Percentiles rank a stretch among this genome's conserved stretches.
These are phyloP conservation scores for Atkinsonella texensis DNA, from an alignment of 2,329 filamentous ascomycete genomes.

Conservation along the genomic window DNA sequence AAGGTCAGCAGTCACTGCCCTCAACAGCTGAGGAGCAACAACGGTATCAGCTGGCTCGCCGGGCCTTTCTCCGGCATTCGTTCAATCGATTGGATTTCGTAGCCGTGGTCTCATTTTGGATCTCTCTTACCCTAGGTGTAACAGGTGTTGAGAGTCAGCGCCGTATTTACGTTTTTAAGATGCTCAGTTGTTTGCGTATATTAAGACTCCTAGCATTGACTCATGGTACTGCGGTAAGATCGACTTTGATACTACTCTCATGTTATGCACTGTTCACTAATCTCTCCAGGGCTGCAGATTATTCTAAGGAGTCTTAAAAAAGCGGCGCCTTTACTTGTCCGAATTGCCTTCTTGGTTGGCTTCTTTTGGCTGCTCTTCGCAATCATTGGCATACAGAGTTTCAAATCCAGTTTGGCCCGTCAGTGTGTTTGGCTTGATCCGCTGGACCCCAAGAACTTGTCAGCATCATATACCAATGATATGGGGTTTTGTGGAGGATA, in stretches of 20 bases:
- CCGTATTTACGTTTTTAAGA: slow-evolving; percentile 83
- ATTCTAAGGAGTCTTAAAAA: slow-evolving; percentile 94
- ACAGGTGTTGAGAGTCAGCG: slow-evolving; percentile 54
- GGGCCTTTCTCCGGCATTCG: slow-evolving; percentile 85
- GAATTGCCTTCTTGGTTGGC: slow-evolving; percentile 84
- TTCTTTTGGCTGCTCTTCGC: slow-evolving; percentile 99
- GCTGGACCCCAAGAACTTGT: slow-evolving; percentile 38
- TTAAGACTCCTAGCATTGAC: slow-evolving; percentile 83
- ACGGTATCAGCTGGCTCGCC: slow-evolving; percentile 71
- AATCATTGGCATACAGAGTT: slow-evolving; percentile 93
- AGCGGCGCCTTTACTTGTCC: slow-evolving; percentile 78
- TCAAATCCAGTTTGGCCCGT: slow-evolving; percentile 70
- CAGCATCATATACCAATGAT: slow-evolving; percentile 46
- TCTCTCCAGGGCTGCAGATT: slow-evolving; percentile 39
- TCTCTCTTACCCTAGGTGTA: slow-evolving; percentile 65
- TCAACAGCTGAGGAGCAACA: slow-evolving; percentile 66
- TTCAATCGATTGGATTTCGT: slow-evolving; percentile 95
- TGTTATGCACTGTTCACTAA: slow-evolving; percentile 5
- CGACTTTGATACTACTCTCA: background rate
- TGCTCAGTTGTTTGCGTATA: slow-evolving; percentile 92
- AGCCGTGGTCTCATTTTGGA: slow-evolving; percentile 91
- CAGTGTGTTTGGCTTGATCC: slow-evolving; percentile 70
- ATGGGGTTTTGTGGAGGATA: slow-evolving; percentile 82
- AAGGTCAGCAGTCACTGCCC: slow-evolving; percentile 42
- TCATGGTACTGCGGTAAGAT: slow-evolving; percentile 73